Conservation (phyloP, 495 filamentous ascomycete genomes). For the Aspergillus sclerotiicarbonarius region DNA sequence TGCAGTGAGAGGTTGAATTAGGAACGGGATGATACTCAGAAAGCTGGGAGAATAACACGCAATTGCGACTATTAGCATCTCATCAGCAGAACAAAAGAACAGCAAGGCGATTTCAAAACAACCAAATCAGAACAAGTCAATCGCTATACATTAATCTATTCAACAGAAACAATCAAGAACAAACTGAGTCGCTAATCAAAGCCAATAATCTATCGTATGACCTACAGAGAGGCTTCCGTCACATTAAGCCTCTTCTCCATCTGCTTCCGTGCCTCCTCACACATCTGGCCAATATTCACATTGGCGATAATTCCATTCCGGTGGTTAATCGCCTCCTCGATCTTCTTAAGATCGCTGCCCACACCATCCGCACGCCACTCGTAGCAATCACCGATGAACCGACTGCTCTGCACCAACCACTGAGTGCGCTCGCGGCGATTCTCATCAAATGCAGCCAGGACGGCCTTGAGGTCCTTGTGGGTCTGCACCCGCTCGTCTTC, state of each 20-base stretch:
- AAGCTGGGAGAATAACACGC: no score
- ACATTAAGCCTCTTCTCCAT: constrained; percentile 13
- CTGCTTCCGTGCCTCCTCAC: constrained; percentile 11
- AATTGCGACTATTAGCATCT: no score
- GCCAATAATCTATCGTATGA: not conserved
- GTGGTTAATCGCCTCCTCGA: constrained; percentile 27
- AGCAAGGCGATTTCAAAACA: no score
- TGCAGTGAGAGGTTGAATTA: no score
- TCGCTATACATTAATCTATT: not conserved
- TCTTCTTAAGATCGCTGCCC: constrained; percentile 21
- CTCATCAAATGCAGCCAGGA: constrained; percentile 20
- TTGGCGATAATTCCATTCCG: constrained; percentile 25
- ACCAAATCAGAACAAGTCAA: no score
- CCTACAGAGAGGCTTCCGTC: constrained; percentile 10
- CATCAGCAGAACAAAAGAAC: no score
- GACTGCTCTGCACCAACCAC: constrained; percentile 35
- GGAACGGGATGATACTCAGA: no score
- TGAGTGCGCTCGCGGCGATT: constrained; percentile 27
- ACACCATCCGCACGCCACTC: constrained; percentile 25
- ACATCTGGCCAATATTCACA: constrained; percentile 22
- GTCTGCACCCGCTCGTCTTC: constrained; percentile 17
- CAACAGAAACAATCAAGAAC: not conserved
- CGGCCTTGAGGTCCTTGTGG: constrained; percentile 16
- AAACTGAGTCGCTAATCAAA: not conserved
- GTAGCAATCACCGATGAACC: constrained; percentile 30